phyloP scores from a whole-genome alignment of 768 basidiomycete genomes.

The Terana coerulea region DNA sequence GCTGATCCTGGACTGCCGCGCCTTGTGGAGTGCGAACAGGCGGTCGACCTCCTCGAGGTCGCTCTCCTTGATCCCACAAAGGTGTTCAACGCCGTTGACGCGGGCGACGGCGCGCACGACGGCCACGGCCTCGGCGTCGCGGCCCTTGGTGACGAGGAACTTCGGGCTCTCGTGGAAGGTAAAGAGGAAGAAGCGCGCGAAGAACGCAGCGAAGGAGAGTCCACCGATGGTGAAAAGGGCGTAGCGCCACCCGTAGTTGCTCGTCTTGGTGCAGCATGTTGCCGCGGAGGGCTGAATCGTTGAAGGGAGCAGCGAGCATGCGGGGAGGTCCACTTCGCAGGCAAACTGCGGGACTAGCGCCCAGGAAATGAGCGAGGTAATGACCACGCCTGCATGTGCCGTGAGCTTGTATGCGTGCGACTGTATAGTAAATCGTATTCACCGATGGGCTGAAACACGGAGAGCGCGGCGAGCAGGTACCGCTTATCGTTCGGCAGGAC shows the following conservation, averaged over 20 bases:
- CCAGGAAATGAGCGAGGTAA: slow-evolving; percentile 1
- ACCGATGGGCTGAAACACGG: slow-evolving; percentile 13
- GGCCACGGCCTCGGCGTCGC: slow-evolving; percentile 49
- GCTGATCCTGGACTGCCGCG: too few relatives aligned
- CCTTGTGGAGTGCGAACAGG: neutral
- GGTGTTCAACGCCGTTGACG: neutral
- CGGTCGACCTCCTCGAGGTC: neutral
- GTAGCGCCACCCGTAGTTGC: slow-evolving; percentile 11
- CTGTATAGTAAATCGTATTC: slow-evolving; percentile 39
- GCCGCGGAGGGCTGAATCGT: neutral
- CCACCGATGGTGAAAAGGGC: slow-evolving; percentile 7
- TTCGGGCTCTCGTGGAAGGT: slow-evolving; percentile 61
- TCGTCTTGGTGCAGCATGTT: slow-evolving; percentile 6
- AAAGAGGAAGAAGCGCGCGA: slow-evolving; percentile 53
- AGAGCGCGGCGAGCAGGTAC: slow-evolving; percentile 9
- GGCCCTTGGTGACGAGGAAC: slow-evolving; percentile 53
- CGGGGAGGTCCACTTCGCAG: slow-evolving; percentile 2
- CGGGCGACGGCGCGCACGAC: slow-evolving; percentile 2
- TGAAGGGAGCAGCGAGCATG: neutral
- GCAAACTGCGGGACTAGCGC: slow-evolving; percentile 3
- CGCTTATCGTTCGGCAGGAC: slow-evolving; percentile 6
- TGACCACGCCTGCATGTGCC: neutral
- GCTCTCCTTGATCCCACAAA: neutral
- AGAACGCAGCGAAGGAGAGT: slow-evolving; percentile 29
- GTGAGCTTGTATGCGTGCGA: slow-evolving; percentile 30